Evolutionary conservation across 768 basidiomycete genomes (phyloP).

Genomic region (Boletus sp.): DNA sequence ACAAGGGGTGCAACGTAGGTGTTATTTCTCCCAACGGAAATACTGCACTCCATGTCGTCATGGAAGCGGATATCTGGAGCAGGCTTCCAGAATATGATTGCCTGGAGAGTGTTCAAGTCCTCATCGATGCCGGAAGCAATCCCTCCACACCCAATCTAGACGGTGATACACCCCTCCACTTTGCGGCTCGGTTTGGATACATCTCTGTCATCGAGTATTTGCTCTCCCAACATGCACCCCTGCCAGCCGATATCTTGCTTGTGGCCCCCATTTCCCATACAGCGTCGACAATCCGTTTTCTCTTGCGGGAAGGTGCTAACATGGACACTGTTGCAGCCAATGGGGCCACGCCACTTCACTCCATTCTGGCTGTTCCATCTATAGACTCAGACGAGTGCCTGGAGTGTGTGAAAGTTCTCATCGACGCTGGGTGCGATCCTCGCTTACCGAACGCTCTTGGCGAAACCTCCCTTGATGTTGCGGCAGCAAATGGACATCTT

Average conservation of each 20-base stretch:
- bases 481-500: not conserved
- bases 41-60: not conserved
- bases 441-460: not conserved
- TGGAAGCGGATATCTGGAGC: not conserved
- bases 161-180: not conserved
- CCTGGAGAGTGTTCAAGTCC: not conserved
- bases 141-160: not conserved
- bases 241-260: not conserved
- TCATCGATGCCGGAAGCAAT: constrained; percentile 6
- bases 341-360: not conserved
- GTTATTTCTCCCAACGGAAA: not conserved
- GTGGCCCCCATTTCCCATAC: not conserved
- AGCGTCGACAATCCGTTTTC: not conserved
- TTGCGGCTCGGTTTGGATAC: not conserved
- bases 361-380: not conserved
- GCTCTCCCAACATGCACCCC: not conserved
- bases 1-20: not conserved
- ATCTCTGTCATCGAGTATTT: not conserved
- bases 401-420: not conserved
- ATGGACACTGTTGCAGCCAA: not conserved
- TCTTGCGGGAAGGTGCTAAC: not conserved
- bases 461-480: not conserved
- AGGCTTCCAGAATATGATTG: not conserved
- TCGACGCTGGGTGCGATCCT: not conserved
- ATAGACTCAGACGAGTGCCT: not conserved